Conservation (phyloP, 768 basidiomycete genomes). For the Favolaschia claudopus region DNA sequence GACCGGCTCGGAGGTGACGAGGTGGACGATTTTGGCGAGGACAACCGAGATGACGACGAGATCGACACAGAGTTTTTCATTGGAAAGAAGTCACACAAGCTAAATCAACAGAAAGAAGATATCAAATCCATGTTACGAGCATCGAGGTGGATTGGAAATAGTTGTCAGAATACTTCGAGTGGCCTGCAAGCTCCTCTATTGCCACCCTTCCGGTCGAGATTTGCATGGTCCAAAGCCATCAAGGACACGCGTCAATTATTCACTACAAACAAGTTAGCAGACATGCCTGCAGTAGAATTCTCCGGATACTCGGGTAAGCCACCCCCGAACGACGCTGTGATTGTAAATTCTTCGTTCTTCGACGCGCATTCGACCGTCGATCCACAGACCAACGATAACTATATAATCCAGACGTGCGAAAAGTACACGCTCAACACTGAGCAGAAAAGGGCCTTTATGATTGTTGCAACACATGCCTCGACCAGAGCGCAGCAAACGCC, state of each 20-base stretch:
- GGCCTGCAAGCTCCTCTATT: neutral
- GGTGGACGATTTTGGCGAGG: too few relatives aligned
- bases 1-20: too few relatives aligned
- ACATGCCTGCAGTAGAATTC: neutral
- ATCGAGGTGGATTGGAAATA: neutral
- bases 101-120: too few relatives aligned
- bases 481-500: conserved; percentile 7
- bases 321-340: conserved; percentile 6
- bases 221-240: neutral
- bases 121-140: too few relatives aligned
- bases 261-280: neutral
- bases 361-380: neutral
- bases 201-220: neutral
- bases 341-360: conserved; percentile 18
- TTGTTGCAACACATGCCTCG: conserved; percentile 37
- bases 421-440: neutral
- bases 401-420: neutral
- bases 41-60: too few relatives aligned
- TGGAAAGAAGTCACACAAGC: too few relatives aligned
- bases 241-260: neutral
- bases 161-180: neutral
- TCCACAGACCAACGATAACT: neutral
- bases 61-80: too few relatives aligned
- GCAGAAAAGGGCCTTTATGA: conserved; percentile 27
- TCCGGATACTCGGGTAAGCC: neutral